Evolutionary conservation across 306 rosid genomes (phyloP).

Genomic region (Morella rubra): DNA sequence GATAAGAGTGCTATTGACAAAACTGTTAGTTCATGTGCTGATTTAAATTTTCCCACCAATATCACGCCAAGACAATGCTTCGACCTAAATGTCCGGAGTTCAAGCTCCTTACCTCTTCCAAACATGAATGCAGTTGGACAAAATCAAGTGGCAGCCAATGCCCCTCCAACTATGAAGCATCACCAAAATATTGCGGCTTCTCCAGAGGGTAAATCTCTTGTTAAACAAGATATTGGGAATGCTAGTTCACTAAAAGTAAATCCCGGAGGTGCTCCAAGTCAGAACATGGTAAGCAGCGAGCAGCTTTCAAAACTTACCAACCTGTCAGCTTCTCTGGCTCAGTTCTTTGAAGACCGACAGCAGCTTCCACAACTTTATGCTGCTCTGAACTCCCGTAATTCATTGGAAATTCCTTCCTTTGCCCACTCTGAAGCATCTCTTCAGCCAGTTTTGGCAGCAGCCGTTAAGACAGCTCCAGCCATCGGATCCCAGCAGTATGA

Average conservation of each 20-base stretch:
- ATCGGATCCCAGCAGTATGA: slow-evolving; percentile 50
- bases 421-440: slow-evolving; percentile 44
- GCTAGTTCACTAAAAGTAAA: slow-evolving; percentile 43
- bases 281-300: slow-evolving; percentile 50
- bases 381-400: slow-evolving; percentile 57
- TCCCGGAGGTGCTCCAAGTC: slow-evolving; percentile 48
- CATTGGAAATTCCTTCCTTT: slow-evolving; percentile 41
- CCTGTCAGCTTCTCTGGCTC: slow-evolving; percentile 85
- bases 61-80: slow-evolving; percentile 43
- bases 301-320: slow-evolving; percentile 58
- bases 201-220: slow-evolving; percentile 44
- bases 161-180: slow-evolving; percentile 44
- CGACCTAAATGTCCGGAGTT: slow-evolving; percentile 43
- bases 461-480: slow-evolving; percentile 44
- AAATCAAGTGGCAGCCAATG: slow-evolving; percentile 48
- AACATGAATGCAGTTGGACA: slow-evolving; percentile 40
- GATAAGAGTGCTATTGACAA: slow-evolving; percentile 36
- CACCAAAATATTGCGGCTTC: slow-evolving; percentile 40
- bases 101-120: slow-evolving; percentile 44
- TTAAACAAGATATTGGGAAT: slow-evolving; percentile 46
- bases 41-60: slow-evolving; percentile 39
- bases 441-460: slow-evolving; percentile 43
- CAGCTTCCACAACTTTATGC: slow-evolving; percentile 79
- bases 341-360: slow-evolving; percentile 69
- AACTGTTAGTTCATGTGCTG: slow-evolving; percentile 32